phyloP scores from a whole-genome alignment of 2,329 filamentous ascomycete species.

The Colletotrichum gigasporum region DNA sequence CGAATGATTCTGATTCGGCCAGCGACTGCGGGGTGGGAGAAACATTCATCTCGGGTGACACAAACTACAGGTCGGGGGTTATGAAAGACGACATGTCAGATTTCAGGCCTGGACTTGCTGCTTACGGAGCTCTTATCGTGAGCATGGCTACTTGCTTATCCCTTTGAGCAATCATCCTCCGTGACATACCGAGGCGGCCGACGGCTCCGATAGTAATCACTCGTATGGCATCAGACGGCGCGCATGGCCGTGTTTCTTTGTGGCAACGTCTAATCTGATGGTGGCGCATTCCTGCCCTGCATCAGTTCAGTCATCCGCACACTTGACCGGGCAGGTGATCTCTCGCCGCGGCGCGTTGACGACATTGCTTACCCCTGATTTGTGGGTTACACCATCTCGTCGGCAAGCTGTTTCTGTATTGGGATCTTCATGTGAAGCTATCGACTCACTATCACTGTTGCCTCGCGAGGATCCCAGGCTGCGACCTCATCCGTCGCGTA shows the following conservation, averaged over 20 bases:
- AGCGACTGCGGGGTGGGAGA: background rate
- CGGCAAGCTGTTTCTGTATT: slow-evolving; percentile 1
- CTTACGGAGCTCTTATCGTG: slow-evolving; percentile 1
- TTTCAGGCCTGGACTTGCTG: background rate
- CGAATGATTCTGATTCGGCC: background rate
- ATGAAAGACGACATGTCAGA: slow-evolving; percentile 11
- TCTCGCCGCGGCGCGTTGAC: background rate
- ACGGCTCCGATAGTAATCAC: background rate
- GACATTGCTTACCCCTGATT: slow-evolving; percentile 1
- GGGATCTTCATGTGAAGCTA: slow-evolving; percentile 13
- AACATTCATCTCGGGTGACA: slow-evolving; percentile 6
- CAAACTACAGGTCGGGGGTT: background rate
- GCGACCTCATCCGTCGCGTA: background rate
- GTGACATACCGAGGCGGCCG: background rate
- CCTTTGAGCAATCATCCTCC: background rate
- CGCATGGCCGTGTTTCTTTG: background rate
- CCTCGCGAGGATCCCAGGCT: background rate
- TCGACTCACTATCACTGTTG: background rate
- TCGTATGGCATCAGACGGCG: background rate
- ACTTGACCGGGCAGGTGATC: slow-evolving; percentile 1
- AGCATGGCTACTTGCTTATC: background rate
- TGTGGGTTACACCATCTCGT: slow-evolving; percentile 10
- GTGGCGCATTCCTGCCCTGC: background rate
- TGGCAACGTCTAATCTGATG: background rate
- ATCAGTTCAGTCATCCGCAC: background rate